phyloP scores from a whole-genome alignment of 2,329 filamentous ascomycete species.

The Fusarium circinatum region DNA sequence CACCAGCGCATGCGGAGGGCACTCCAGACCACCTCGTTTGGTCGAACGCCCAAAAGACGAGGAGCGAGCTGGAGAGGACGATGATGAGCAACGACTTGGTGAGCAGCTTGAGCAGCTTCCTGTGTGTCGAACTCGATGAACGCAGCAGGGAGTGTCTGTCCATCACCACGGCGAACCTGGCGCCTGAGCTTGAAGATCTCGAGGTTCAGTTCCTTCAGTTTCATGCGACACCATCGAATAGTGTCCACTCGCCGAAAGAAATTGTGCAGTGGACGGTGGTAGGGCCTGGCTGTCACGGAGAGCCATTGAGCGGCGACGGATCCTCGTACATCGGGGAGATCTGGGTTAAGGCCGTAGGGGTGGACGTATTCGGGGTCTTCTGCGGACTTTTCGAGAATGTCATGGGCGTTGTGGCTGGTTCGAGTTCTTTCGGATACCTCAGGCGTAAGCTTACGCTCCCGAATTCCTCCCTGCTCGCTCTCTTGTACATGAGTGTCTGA shows the following conservation, averaged over 20 bases:
- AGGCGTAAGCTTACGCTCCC: slow-evolving; percentile 23
- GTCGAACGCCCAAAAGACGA: slow-evolving; percentile 83
- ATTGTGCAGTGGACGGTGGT: slow-evolving; percentile 73
- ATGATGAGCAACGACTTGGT: slow-evolving; percentile 88
- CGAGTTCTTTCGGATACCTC: slow-evolving; percentile 17
- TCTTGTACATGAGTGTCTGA: not conserved
- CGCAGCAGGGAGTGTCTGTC: slow-evolving; percentile 76
- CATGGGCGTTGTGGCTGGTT: not conserved
- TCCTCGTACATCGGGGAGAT: slow-evolving; percentile 54
- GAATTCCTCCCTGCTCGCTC: not conserved
- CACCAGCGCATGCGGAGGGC: slow-evolving; percentile 88
- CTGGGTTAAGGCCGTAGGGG: slow-evolving; percentile 49
- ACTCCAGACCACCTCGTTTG: slow-evolving; percentile 86
- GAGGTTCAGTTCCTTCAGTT: slow-evolving; percentile 52
- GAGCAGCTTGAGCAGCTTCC: slow-evolving; percentile 85
- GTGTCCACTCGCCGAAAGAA: slow-evolving; percentile 93
- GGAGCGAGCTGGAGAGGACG: slow-evolving; percentile 87
- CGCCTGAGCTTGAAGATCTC: slow-evolving; percentile 73
- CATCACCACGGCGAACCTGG: slow-evolving; percentile 77
- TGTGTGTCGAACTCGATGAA: slow-evolving; percentile 92
- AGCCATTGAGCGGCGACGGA: slow-evolving; percentile 79
- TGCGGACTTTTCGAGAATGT: slow-evolving; percentile 33
- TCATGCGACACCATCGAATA: slow-evolving; percentile 84
- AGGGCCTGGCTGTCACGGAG: slow-evolving; percentile 76
- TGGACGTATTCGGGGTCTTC: slow-evolving; percentile 51